Percentiles rank a stretch among this genome's conserved stretches.
Evolutionary conservation across 345 rosid genomes (phyloP).

Genomic region (Melaleuca alternifolia): DNA sequence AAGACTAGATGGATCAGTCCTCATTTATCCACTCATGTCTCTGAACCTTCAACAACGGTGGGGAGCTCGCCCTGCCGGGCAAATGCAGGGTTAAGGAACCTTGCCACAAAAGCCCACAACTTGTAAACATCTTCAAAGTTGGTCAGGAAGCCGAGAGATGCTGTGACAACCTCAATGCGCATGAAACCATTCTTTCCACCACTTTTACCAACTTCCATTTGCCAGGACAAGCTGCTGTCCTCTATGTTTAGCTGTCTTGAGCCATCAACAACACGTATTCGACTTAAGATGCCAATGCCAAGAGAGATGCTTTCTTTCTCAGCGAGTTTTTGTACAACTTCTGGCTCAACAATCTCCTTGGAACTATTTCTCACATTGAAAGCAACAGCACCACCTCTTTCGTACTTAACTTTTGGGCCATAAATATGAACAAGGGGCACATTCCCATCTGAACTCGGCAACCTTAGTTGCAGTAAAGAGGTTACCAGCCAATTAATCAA

Average conservation of each 20-base stretch:
- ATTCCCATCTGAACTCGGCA: constrained; percentile 50
- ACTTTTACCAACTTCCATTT: constrained; percentile 55
- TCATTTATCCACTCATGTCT: constrained; percentile 22
- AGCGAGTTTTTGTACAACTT: constrained; percentile 82
- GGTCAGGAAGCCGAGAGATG: constrained; percentile 88
- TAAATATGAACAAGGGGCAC: constrained; percentile 75
- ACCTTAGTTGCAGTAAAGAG: constrained; percentile 75
- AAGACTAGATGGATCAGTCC: constrained; percentile 1
- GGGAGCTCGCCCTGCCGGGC: constrained; percentile 62
- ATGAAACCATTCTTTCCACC: constrained; percentile 54
- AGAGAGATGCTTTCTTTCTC: constrained; percentile 87
- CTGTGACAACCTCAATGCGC: constrained; percentile 87
- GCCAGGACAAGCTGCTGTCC: constrained; percentile 56
- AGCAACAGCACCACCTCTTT: constrained; percentile 93
- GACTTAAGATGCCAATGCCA: constrained; percentile 88
- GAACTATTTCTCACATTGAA: constrained; percentile 71
- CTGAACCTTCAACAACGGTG: constrained; percentile 67
- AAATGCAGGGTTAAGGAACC: constrained; percentile 73
- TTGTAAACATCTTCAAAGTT: constrained; percentile 95
- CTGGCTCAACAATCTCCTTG: constrained; percentile 77
- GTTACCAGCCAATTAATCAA: constrained; percentile 97
- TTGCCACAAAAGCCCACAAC: constrained; percentile 83
- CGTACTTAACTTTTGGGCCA: constrained; percentile 96
- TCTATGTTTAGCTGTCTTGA: constrained; percentile 39
- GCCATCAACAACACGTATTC: constrained; percentile 57